A percentile compares a stretch with the other conserved stretches of the same genome.
Conservation (phyloP, 768 basidiomycete species). For the Pleurotus djamor region DNA sequence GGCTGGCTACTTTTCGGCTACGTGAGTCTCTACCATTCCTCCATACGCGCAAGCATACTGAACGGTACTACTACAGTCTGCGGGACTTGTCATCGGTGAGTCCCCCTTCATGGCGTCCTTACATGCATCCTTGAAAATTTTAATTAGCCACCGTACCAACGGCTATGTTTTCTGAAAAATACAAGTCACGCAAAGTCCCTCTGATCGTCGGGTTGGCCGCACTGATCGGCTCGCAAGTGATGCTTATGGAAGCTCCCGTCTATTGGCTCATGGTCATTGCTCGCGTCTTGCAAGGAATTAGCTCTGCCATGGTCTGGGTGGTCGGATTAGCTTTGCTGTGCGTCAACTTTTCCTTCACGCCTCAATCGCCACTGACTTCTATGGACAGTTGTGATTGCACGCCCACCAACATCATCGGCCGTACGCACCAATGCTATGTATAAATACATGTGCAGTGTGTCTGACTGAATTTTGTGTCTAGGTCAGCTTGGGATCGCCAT, state of each 20-base stretch:
- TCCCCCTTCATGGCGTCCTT: neutral
- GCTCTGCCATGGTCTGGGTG: slow-evolving; percentile 61
- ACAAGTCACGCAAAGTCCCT: slow-evolving; percentile 42
- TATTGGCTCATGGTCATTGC: slow-evolving; percentile 58
- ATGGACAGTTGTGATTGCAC: slow-evolving; percentile 50
- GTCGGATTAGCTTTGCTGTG: slow-evolving; percentile 61
- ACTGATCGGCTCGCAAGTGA: slow-evolving; percentile 51
- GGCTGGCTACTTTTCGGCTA: slow-evolving; percentile 65
- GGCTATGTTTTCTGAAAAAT: slow-evolving; percentile 52
- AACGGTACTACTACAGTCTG: no score
- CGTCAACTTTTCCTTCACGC: slow-evolving; percentile 6
- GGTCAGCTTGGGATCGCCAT: slow-evolving; percentile 64
- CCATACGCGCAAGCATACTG: no score
- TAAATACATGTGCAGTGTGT: no score
- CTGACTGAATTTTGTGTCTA: no score
- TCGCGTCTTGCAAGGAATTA: slow-evolving; percentile 56
- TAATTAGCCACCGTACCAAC: slow-evolving; percentile 60
- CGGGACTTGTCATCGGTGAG: neutral
- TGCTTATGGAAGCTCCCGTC: slow-evolving; percentile 61
- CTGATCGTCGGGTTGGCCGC: slow-evolving; percentile 48
- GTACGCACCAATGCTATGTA: slow-evolving; percentile 36
- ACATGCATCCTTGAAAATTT: neutral
- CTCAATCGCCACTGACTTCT: neutral
- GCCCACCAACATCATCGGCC: slow-evolving; percentile 44
- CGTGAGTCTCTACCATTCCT: no score